Conservation (phyloP, 2,329 filamentous ascomycete species). For the Ascochyta fabae region DNA sequence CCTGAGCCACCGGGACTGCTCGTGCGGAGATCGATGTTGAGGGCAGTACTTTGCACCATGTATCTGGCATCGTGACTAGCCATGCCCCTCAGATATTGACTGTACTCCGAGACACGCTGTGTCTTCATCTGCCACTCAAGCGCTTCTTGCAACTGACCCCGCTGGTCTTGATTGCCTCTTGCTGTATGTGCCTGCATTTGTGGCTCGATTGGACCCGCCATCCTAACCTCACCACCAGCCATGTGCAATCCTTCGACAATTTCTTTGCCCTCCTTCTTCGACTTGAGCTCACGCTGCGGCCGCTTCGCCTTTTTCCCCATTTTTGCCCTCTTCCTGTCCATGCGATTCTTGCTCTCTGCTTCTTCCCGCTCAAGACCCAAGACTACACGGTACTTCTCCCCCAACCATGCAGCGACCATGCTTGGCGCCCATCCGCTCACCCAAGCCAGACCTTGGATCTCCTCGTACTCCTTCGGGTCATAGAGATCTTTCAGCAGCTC, state of each 20-base stretch:
- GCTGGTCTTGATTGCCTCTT: neutral
- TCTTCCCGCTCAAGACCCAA: constrained; percentile 31
- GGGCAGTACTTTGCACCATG: constrained; percentile 8
- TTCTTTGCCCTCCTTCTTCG: constrained; percentile 8
- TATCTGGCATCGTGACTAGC: constrained; percentile 21
- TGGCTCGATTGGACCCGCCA: neutral
- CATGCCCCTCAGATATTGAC: constrained; percentile 24
- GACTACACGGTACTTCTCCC: constrained; percentile 36
- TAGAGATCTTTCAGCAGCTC: constrained; percentile 28
- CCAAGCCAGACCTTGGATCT: constrained; percentile 30
- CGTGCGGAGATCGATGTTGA: neutral
- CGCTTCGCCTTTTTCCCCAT: constrained; percentile 9
- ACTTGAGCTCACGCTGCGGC: constrained; percentile 1
- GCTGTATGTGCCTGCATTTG: neutral
- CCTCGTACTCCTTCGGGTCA: constrained; percentile 14
- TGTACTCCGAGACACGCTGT: constrained; percentile 31
- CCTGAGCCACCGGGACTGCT: neutral
- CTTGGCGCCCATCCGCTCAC: constrained; percentile 30
- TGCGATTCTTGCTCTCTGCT: constrained; percentile 8
- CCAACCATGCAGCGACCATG: constrained; percentile 35
- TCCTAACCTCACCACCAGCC: neutral
- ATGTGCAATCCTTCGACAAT: constrained; percentile 3
- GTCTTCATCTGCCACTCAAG: constrained; percentile 29
- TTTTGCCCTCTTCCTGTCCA: constrained; percentile 13
- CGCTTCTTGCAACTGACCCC: constrained; percentile 6